Percentiles rank a stretch among this genome's conserved stretches.
These are phyloP conservation scores for Ormosia emarginata DNA, from an alignment of 306 rosid species.

Conservation along the genomic window DNA sequence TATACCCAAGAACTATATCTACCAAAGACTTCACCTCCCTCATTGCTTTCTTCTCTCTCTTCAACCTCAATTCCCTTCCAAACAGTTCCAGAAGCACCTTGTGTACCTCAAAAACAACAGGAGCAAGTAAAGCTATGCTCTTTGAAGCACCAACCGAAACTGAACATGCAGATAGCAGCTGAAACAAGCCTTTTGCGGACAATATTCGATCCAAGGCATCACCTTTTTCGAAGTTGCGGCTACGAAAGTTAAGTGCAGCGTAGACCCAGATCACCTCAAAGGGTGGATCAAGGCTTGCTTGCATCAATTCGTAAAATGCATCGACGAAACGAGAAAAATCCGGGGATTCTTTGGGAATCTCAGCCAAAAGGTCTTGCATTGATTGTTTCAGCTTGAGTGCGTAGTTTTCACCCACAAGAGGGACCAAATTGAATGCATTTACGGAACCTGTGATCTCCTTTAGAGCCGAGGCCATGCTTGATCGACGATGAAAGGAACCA, in stretches of 20 bases:
- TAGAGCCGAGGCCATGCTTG: conserved; percentile 24
- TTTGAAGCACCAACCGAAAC: conserved; percentile 44
- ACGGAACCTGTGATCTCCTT: conserved; percentile 21
- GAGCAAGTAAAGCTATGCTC: conserved; percentile 60
- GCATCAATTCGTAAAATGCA: conserved; percentile 47
- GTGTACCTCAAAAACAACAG: conserved; percentile 48
- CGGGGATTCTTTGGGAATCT: conserved; percentile 36
- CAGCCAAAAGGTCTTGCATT: conserved; percentile 39
- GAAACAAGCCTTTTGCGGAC: conserved; percentile 50
- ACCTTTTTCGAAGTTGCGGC: conserved; percentile 27
- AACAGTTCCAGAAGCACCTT: conserved; percentile 34
- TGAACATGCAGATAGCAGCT: conserved; percentile 46
- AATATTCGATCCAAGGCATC: conserved; percentile 53
- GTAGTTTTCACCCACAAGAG: conserved; percentile 39
- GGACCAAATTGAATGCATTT: background rate
- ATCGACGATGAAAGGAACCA: conserved; percentile 7
- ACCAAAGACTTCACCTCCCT: conserved; percentile 55
- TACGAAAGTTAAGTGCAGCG: conserved; percentile 46
- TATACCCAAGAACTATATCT: conserved; percentile 54
- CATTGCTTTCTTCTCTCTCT: conserved; percentile 60
- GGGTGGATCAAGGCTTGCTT: conserved; percentile 59
- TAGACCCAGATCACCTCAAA: conserved; percentile 76
- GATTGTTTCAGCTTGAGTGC: conserved; percentile 43
- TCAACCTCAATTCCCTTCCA: conserved; percentile 45
- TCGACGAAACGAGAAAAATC: conserved; percentile 25